Conservation (phyloP, 1,284 basidiomycete genomes). For the Irpex lacteus region DNA sequence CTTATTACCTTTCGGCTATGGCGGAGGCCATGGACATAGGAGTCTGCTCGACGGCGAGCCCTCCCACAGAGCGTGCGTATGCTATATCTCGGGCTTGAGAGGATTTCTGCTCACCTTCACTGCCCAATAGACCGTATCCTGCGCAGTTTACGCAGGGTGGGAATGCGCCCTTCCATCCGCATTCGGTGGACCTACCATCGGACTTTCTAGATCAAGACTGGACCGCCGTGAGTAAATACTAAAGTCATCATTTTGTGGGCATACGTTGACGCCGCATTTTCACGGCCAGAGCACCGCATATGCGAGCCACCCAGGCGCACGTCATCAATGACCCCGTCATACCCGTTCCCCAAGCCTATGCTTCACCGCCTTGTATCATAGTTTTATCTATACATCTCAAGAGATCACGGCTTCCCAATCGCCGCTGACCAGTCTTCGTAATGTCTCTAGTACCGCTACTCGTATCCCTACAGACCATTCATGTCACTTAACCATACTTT, state of each 20-base stretch:
- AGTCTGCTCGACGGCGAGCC: conserved; percentile 5
- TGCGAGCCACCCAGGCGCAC: conserved; percentile 5
- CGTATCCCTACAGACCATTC: conserved; percentile 1
- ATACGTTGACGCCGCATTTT: conserved; percentile 6
- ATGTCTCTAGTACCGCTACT: conserved; percentile 3
- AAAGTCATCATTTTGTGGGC: conserved; percentile 1
- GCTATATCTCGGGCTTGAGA: background rate
- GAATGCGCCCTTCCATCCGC: conserved; percentile 10
- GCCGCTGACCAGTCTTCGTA: background rate
- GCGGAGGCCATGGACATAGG: conserved; percentile 7
- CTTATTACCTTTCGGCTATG: conserved; percentile 10
- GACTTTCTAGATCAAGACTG: conserved; percentile 13
- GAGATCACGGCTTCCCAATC: background rate
- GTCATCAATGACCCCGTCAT: conserved; percentile 4
- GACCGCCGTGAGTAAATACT: conserved; percentile 14
- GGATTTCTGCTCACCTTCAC: conserved; percentile 5
- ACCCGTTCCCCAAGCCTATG: background rate
- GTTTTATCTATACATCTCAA: conserved; percentile 6
- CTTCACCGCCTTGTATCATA: conserved; percentile 8
- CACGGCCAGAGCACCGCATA: conserved; percentile 8
- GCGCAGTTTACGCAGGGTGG: conserved; percentile 14
- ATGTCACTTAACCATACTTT: conserved; percentile 2
- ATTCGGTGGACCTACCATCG: conserved; percentile 5
- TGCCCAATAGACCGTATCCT: conserved; percentile 9
- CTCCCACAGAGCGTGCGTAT: conserved; percentile 14